A percentile compares a stretch with the other conserved stretches of the same genome.
Evolutionary conservation across 176 grass and related monocot species (phyloP).

Genomic region (Carex littledalei): DNA sequence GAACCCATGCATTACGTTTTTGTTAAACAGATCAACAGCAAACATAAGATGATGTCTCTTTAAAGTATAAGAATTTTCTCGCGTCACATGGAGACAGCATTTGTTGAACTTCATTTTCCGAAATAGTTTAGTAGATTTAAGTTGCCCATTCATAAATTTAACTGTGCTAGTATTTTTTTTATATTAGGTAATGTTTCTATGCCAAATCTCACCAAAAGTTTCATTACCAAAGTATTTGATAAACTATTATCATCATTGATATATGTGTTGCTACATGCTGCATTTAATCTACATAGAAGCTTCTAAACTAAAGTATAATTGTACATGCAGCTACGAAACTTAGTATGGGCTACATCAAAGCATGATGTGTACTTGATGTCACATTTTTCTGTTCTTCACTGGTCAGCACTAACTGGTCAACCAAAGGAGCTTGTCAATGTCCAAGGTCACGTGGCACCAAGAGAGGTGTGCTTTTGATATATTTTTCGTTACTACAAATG

Average conservation of each 20-base stretch:
- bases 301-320: constrained; percentile 15
- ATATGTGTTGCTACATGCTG: neutral
- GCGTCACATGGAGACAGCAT: neutral
- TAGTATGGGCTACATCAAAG: constrained; percentile 85
- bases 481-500: neutral
- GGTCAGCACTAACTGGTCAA: constrained; percentile 53
- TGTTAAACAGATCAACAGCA: too few relatives aligned
- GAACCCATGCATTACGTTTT: too few relatives aligned
- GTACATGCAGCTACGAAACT: constrained; percentile 64
- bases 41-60: neutral
- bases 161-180: neutral
- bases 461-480: constrained; percentile 29
- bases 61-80: neutral
- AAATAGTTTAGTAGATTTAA: too few relatives aligned
- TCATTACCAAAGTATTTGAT: neutral
- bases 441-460: constrained; percentile 64
- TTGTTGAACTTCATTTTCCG: neutral
- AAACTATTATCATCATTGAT: neutral
- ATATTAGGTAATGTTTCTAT: neutral
- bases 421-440: constrained; percentile 68
- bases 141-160: neutral
- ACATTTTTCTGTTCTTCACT: constrained; percentile 57
- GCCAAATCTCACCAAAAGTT: neutral
- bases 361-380: constrained; percentile 64
- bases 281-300: neutral